Base-by-base conservation (phyloP, 768 basidiomycete genomes). In the Agrocybe praecox region DNA sequence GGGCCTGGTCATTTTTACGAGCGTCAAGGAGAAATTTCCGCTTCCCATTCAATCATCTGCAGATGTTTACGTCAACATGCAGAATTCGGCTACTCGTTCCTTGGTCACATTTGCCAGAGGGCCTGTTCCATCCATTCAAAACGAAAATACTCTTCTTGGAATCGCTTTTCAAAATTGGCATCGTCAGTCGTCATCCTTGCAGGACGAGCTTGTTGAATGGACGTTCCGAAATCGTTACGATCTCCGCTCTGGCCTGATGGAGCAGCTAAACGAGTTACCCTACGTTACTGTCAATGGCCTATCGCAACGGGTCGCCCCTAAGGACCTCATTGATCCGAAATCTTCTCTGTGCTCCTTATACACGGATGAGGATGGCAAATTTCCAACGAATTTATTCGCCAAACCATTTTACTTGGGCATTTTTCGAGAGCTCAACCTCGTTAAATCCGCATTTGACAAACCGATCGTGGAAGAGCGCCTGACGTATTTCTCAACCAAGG, bases 401-500 rank as follows among this genome's bases (percentile, higher is more conserved):
- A 21, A 45, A 1, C 19, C 21, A 1, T 24, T 56, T n/a, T 59
- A 51, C 1, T 33, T 50, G 1, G 46, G 63, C 10, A 57, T 71
- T 18, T 33, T 53, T 14, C 22, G 58, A 34, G 32, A 45, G 3
- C 53, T 74, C 0, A 59, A 62, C 0, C 62, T 80, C 32, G 50
- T 77, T 32, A 60, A 68, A 29, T 53, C 54, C 1, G 46, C 55
- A 0, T 67, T 80, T 7, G 68, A 72, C 0, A n/a, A 58, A 0
- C 59, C 64, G 14, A 65, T 76, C 7, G 63, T 77, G 1, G 44
- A 45, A 17, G 77, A 79, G 23, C 73, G 76, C 1, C 70, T 78
- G 29, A 48, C 56, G 9, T 69, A 68, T 56, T 67, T 79, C 34
- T 12, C 55, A 10, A 21, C 32, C 6, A 19, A 51, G 9, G 24